Evolutionary conservation across 306 rosid species (phyloP).

Genomic region (Cucumis hystrix): DNA sequence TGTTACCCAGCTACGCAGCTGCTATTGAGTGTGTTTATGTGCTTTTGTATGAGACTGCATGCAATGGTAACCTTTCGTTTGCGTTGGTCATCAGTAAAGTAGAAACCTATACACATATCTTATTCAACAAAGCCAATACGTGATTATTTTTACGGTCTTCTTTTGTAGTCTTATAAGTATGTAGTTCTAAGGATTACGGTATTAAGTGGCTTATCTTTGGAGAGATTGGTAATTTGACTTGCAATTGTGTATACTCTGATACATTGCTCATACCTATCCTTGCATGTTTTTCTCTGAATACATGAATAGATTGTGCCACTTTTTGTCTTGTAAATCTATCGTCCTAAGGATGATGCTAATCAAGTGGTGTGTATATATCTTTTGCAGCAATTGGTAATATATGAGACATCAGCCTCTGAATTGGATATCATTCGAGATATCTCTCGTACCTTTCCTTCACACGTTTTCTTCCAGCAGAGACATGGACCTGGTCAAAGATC

Average conservation of each 20-base stretch:
- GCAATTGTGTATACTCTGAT: constrained; percentile 76
- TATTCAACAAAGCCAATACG: neutral
- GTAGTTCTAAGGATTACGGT: constrained; percentile 6
- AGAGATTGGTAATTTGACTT: constrained; percentile 83
- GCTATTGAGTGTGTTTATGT: neutral
- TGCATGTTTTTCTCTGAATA: constrained; percentile 38
- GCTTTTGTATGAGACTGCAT: neutral
- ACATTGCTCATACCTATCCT: constrained; percentile 86
- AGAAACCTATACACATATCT: neutral
- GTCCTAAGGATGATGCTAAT: constrained; percentile 12
- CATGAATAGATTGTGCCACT: neutral
- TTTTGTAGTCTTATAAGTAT: neutral
- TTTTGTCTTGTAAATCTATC: neutral
- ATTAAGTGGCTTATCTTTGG: constrained; percentile 19
- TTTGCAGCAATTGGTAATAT: constrained; percentile 93
- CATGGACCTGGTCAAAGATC: constrained; percentile 99
- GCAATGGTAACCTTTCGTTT: neutral
- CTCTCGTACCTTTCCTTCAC: constrained; percentile 95
- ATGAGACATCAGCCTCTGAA: constrained; percentile 91
- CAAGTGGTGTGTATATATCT: neutral
- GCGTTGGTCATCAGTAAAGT: neutral
- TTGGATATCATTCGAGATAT: constrained; percentile 94
- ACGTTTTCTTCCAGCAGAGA: constrained; percentile 94
- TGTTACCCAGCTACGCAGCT: neutral
- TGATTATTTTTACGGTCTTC: neutral